Evolutionary conservation across 2,329 filamentous ascomycete species (phyloP).

Genomic region (Colletotrichum sp.): DNA sequence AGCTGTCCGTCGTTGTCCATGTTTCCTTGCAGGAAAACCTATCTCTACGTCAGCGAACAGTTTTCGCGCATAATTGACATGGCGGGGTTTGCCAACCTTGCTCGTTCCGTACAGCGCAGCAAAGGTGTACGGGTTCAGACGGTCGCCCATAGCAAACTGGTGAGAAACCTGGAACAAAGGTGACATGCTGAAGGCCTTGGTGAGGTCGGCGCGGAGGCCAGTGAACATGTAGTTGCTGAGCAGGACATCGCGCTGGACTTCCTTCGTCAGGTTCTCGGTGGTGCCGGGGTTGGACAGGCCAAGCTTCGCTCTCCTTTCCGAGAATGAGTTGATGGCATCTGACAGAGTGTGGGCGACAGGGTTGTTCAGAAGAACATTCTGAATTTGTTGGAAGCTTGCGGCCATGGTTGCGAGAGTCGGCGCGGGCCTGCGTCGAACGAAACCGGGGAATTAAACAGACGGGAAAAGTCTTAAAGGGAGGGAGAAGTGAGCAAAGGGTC

Average conservation of each 20-base stretch:
- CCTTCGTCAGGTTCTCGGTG: constrained; percentile 85
- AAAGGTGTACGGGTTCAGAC: constrained; percentile 93
- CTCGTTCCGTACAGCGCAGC: constrained; percentile 91
- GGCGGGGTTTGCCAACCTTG: constrained; percentile 66
- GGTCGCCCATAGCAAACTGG: constrained; percentile 93
- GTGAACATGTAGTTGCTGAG: constrained; percentile 97
- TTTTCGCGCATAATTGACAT: neutral
- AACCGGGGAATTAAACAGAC: constrained; percentile 28
- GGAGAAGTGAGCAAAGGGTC: constrained; percentile 6
- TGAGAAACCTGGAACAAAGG: constrained; percentile 98
- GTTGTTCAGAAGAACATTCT: constrained; percentile 75
- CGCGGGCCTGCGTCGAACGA: constrained; percentile 30
- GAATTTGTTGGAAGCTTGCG: constrained; percentile 46
- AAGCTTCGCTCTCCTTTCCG: constrained; percentile 84
- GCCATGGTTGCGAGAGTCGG: constrained; percentile 50
- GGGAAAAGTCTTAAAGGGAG: constrained; percentile 23
- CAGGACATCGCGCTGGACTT: constrained; percentile 96
- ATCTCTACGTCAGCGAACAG: neutral
- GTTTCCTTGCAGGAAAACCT: constrained; percentile 96
- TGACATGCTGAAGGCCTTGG: constrained; percentile 92
- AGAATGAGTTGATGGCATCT: constrained; percentile 83
- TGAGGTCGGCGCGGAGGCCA: constrained; percentile 93
- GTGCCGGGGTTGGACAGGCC: constrained; percentile 92
- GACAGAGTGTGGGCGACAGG: constrained; percentile 71
- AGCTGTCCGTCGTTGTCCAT: constrained; percentile 91